Evolutionary conservation across 1,284 basidiomycete genomes (phyloP).

Genomic region (Xanthoconium separans): DNA sequence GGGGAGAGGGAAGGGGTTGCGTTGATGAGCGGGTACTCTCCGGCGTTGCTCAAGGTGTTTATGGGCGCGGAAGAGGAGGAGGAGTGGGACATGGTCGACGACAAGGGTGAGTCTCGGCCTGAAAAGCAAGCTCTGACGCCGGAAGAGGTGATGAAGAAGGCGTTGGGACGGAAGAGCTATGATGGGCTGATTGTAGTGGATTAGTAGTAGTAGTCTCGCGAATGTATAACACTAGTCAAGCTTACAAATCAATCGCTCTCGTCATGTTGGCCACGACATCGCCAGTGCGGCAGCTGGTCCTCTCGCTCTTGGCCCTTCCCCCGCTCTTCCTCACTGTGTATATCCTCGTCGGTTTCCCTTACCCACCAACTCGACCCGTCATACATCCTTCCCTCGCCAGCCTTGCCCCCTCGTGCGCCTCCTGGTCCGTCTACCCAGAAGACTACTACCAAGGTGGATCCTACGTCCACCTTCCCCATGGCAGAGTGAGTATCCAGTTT

Average conservation of each 20-base stretch:
- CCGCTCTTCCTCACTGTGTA: slow-evolving; percentile 58
- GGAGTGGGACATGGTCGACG: slow-evolving; percentile 35
- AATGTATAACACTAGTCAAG: no score
- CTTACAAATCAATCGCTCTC: no score
- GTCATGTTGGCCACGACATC: neutral
- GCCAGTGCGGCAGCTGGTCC: slow-evolving; percentile 35
- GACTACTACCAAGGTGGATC: slow-evolving; percentile 62
- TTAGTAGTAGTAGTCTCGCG: slow-evolving; percentile 6
- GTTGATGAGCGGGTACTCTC: slow-evolving; percentile 67
- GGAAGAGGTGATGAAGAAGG: slow-evolving; percentile 53
- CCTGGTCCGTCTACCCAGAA: slow-evolving; percentile 71
- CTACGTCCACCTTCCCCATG: slow-evolving; percentile 63
- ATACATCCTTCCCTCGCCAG: slow-evolving; percentile 59
- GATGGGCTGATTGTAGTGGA: slow-evolving; percentile 45
- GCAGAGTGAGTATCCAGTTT: slow-evolving; percentile 41
- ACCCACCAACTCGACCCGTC: slow-evolving; percentile 46
- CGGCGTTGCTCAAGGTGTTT: slow-evolving; percentile 69
- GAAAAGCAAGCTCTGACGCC: slow-evolving; percentile 41
- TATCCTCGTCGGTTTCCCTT: slow-evolving; percentile 62
- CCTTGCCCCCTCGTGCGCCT: slow-evolving; percentile 49
- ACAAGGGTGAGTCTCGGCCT: slow-evolving; percentile 21
- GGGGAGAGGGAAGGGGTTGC: slow-evolving; percentile 57
- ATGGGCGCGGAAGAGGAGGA: slow-evolving; percentile 51
- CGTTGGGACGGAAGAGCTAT: slow-evolving; percentile 49
- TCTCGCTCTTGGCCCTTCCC: slow-evolving; percentile 57